phyloP scores from a whole-genome alignment of 306 rosid genomes.

The Prunus mira region DNA sequence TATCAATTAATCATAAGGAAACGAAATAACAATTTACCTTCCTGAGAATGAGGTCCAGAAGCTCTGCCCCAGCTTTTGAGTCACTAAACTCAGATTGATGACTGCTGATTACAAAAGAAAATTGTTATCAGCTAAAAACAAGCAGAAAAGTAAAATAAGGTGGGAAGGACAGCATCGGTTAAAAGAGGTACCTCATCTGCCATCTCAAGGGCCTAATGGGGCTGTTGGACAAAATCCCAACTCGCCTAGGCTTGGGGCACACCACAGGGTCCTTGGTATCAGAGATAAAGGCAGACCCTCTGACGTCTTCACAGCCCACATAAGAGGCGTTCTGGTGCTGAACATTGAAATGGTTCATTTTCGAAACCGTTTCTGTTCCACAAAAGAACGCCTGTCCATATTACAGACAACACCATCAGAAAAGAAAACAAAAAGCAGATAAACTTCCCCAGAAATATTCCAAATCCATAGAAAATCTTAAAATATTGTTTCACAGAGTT shows the following conservation, averaged over 20 bases:
- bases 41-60: conserved; percentile 67
- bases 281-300: conserved; percentile 33
- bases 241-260: conserved; percentile 83
- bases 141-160: conserved; percentile 6
- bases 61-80: conserved; percentile 81
- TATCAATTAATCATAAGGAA: neutral
- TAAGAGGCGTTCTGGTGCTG: conserved; percentile 70
- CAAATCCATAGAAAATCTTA: neutral
- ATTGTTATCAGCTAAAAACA: neutral
- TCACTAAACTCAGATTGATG: conserved; percentile 39
- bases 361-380: conserved; percentile 26
- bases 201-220: conserved; percentile 48
- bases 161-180: neutral
- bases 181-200: conserved; percentile 48
- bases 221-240: conserved; percentile 52
- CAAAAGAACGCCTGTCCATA: conserved; percentile 62
- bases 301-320: conserved; percentile 55
- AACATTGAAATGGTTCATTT: conserved; percentile 67
- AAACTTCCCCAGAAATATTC: neutral
- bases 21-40: conserved; percentile 34
- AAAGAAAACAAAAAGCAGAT: neutral
- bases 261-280: conserved; percentile 62
- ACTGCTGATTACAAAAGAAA: neutral
- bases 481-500: neutral
- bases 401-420: conserved; percentile 4